phyloP scores from a whole-genome alignment of 225 moss, liverwort and hornwort species.

The Takakia lepidozioides region DNA sequence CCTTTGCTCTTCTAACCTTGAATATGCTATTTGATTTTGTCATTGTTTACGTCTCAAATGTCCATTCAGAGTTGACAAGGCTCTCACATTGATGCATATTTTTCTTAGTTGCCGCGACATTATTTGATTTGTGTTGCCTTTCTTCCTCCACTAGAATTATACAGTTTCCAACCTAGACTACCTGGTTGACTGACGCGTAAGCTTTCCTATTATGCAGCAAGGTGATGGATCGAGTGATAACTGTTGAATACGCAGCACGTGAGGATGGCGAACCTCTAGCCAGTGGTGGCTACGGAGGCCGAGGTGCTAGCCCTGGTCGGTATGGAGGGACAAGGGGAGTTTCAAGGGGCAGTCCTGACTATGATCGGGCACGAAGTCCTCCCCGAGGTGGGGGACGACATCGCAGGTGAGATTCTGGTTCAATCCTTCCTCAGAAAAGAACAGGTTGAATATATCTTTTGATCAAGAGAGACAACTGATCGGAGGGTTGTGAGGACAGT shows the following conservation, averaged over 20 bases:
- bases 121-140: too few relatives aligned
- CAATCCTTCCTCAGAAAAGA: background rate
- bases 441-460: background rate
- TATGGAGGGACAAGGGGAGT: slow-evolving; percentile 27
- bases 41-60: too few relatives aligned
- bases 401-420: slow-evolving; percentile 27
- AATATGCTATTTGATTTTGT: too few relatives aligned
- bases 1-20: too few relatives aligned
- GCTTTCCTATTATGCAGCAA: slow-evolving; percentile 58
- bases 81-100: too few relatives aligned
- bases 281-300: slow-evolving; percentile 36
- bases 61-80: too few relatives aligned
- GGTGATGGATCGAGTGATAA: slow-evolving; percentile 96
- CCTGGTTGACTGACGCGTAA: too few relatives aligned
- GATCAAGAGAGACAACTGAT: too few relatives aligned
- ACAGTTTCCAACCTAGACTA: too few relatives aligned
- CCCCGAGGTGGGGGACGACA: slow-evolving; percentile 44
- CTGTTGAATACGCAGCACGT: slow-evolving; percentile 98
- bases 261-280: slow-evolving; percentile 79
- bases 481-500: too few relatives aligned
- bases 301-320: slow-evolving; percentile 42
- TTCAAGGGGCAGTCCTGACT: slow-evolving; percentile 51
- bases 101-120: too few relatives aligned
- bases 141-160: too few relatives aligned
- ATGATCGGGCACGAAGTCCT: slow-evolving; percentile 57